Evolutionary conservation across 163 green algal genomes (phyloP), one percentile per base, ranked within the genome.

Genomic region (Chlamydomonas reinhardtii): DNA sequence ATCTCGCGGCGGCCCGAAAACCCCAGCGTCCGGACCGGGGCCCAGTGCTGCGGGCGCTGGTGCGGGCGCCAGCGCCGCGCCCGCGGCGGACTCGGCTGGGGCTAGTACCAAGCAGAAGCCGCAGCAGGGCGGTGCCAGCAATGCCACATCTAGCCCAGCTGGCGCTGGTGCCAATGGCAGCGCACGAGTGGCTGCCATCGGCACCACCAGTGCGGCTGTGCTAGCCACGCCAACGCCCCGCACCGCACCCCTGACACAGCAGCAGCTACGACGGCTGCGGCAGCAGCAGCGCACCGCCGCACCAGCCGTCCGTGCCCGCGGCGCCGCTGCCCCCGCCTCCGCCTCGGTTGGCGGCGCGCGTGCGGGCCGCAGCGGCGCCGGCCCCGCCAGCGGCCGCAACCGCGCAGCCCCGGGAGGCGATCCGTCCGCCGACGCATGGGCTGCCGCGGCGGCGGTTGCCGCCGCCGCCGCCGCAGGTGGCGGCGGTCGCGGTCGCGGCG

Each of bases 211-310:
- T 39, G 80, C 80, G 20, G 80, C 80, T 4, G 32, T 70, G 32
- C 66, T 32, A 1, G 4, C 66, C 25, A 24, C 52, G 39, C 39
- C 39, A 19, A 56, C 69, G 6, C 70, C 80, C 56, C 37, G 16
- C 5, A 71, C 56, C 15, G 35, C 27, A 3, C 80, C 48, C 48
- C 17, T 86, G 20, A 86, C 80, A 8, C 80, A 86, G 70, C 80
- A 86, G 69, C 80, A 86, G 80, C 70, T 86, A 6, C 80, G 80
- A 17, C 39, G 69, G 32, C 80, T 80, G 69, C 80, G 70, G 4
- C 54, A 73, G 20, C 70, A 79, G 37, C 80, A 80, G 56, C 80
- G 70, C 34, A 64, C 34, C 59, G 35, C 69, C 25, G 66, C 73
- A 12, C 69, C 80, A 2, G 48, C 70, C 6, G 69, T 79, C 34